Conservation (phyloP, 371 early-diverging fungal genomes). For the Blastocladiella emersonii region DNA sequence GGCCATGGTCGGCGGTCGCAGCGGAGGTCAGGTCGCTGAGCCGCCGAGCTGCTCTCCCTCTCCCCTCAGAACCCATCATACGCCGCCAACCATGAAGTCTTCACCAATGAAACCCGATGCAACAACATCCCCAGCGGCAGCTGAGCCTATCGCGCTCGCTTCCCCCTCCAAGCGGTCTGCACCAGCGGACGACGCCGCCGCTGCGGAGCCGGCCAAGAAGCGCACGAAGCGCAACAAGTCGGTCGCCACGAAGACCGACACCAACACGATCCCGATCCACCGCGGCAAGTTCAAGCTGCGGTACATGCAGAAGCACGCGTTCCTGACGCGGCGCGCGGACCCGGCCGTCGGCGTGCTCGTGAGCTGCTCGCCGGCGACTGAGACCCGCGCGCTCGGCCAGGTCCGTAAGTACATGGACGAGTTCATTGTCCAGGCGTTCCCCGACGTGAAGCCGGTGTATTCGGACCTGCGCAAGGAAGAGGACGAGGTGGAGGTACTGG, state of each 20-base stretch:
- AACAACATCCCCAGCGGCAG: too few species aligned
- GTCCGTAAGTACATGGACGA: neutral
- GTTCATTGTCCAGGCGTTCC: neutral
- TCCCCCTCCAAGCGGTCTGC: too few species aligned
- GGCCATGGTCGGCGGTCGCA: too few species aligned
- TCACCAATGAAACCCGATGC: too few species aligned
- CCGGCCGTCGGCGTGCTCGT: neutral
- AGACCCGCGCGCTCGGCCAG: conserved; percentile 9
- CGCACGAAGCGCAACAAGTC: neutral
- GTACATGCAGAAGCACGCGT: conserved; percentile 13
- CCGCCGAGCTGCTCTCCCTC: too few species aligned
- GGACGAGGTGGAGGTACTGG: neutral
- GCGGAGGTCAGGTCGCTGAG: too few species aligned
- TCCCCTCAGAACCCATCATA: too few species aligned
- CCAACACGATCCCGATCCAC: conserved; percentile 12
- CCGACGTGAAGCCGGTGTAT: neutral
- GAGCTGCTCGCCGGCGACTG: neutral
- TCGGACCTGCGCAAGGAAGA: neutral
- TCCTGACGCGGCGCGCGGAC: conserved; percentile 4
- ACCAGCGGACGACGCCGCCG: too few species aligned
- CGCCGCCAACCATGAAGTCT: too few species aligned
- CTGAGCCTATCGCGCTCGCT: too few species aligned
- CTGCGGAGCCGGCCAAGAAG: too few species aligned
- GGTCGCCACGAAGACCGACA: neutral
- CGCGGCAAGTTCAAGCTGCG: conserved; percentile 14